These are phyloP conservation scores for Candida piceae DNA, from an alignment of 805 yeast genomes.

Conservation along the genomic window DNA sequence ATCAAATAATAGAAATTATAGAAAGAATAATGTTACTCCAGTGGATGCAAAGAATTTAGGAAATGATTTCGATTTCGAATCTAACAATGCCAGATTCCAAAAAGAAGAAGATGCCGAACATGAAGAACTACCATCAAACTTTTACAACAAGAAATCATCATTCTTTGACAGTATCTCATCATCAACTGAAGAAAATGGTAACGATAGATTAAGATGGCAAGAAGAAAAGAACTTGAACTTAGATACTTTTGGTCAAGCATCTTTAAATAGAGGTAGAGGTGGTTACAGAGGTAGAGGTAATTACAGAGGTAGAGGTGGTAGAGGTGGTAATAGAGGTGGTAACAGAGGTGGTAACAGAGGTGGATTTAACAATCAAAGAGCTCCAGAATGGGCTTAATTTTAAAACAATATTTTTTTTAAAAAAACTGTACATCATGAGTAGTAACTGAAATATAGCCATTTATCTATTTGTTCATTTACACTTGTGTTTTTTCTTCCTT, in stretches of 20 bases:
- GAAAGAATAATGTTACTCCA: too few relatives aligned
- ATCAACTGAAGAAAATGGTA: constrained; percentile 45
- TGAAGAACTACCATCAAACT: constrained; percentile 28
- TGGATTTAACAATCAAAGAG: constrained; percentile 14
- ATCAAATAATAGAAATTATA: background rate
- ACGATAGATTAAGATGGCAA: constrained; percentile 52
- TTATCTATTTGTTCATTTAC: too few relatives aligned
- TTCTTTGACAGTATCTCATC: constrained; percentile 86
- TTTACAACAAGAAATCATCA: constrained; percentile 76
- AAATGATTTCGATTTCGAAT: constrained; percentile 70
- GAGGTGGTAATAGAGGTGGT: constrained; percentile 9
- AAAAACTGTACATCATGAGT: too few relatives aligned
- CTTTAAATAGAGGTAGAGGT: constrained; percentile 38
- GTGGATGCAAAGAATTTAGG: constrained; percentile 14
- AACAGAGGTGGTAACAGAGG: constrained; percentile 18
- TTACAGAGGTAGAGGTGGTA: constrained; percentile 19
- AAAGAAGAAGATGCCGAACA: constrained; percentile 38
- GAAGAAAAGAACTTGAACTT: constrained; percentile 68
- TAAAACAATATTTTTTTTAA: too few relatives aligned
- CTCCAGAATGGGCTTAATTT: constrained; percentile 26
- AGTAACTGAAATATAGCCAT: too few relatives aligned
- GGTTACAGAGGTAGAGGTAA: constrained; percentile 25
- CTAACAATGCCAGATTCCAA: constrained; percentile 67
- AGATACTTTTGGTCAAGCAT: constrained; percentile 80
- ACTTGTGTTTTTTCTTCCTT: too few relatives aligned